phyloP scores from a whole-genome alignment of 1,139 yeast species.

The Saccharomycopsis hybrid region DNA sequence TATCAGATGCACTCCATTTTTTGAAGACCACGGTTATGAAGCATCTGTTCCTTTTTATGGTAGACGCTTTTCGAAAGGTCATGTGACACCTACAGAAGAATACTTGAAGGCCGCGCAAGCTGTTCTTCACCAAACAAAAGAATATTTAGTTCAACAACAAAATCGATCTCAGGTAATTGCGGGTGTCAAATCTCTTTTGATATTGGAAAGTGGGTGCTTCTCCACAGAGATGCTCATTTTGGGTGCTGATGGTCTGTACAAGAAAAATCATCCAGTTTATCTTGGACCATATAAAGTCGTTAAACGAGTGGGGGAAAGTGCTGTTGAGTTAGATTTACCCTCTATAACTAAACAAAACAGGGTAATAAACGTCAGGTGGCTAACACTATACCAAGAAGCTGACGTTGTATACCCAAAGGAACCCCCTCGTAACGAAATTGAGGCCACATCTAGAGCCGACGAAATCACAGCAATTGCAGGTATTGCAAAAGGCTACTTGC shows the following conservation, averaged over 20 bases:
- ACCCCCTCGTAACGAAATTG: not conserved
- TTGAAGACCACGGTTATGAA: not conserved
- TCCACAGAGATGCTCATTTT: not conserved
- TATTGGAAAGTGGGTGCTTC: not conserved
- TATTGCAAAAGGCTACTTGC: not conserved
- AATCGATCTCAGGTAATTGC: not conserved
- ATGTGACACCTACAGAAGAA: not conserved
- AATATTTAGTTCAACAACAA: not conserved
- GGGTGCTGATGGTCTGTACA: not conserved
- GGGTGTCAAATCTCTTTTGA: not conserved
- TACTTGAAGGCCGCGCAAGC: not conserved
- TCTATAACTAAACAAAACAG: not conserved
- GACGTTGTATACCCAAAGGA: not conserved
- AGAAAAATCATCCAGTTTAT: not conserved
- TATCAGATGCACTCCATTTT: constrained; percentile 1
- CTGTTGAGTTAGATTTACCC: not conserved
- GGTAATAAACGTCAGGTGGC: not conserved
- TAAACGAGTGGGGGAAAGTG: not conserved
- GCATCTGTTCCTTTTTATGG: not conserved
- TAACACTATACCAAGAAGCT: not conserved
- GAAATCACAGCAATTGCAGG: not conserved
- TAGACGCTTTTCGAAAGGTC: not conserved
- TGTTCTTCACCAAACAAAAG: not conserved
- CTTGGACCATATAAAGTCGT: not conserved
- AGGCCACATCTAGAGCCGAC: not conserved